Evolutionary conservation across 202 grass and related monocot species (phyloP).

Genomic region (Panicum hallii): DNA sequence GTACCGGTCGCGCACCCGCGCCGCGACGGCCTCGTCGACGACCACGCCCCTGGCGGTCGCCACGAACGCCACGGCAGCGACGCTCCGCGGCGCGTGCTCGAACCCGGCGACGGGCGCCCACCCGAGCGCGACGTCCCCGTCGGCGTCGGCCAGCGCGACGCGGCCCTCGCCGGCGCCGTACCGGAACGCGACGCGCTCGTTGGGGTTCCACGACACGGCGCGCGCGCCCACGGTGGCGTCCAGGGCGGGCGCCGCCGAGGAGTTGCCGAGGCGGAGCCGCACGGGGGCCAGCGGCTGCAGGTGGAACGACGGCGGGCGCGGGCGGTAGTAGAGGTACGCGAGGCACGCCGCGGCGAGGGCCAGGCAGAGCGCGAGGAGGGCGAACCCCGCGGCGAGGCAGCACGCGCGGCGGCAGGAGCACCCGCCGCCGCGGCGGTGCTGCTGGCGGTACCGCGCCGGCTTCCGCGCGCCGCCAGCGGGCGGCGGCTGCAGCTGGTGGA

Average conservation of each 20-base stretch:
- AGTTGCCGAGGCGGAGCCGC: slow-evolving; percentile 47
- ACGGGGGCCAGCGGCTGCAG: slow-evolving; percentile 58
- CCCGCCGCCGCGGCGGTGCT: slow-evolving; percentile 32
- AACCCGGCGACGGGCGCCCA: slow-evolving; percentile 59
- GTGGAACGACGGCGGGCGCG: slow-evolving; percentile 78
- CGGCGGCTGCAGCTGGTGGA: slow-evolving; percentile 30
- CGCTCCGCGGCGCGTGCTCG: slow-evolving; percentile 53
- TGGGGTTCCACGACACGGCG: slow-evolving; percentile 73
- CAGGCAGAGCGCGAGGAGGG: slow-evolving; percentile 45
- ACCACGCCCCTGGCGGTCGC: slow-evolving; percentile 60
- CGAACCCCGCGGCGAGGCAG: slow-evolving; percentile 50
- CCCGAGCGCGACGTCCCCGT: slow-evolving; percentile 69
- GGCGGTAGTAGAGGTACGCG: slow-evolving; percentile 93
- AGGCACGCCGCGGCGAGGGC: slow-evolving; percentile 61
- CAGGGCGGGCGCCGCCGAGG: slow-evolving; percentile 36
- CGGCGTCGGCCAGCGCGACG: slow-evolving; percentile 55
- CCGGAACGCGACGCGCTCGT: slow-evolving; percentile 62
- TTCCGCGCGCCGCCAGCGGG: slow-evolving; percentile 42
- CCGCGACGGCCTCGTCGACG: slow-evolving; percentile 70
- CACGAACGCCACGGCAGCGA: slow-evolving; percentile 47
- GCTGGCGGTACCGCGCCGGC: slow-evolving; percentile 19
- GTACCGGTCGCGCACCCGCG: slow-evolving; percentile 60
- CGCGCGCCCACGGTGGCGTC: slow-evolving; percentile 51
- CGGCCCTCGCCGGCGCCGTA: slow-evolving; percentile 67
- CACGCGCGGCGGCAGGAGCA: slow-evolving; percentile 65